phyloP scores from a whole-genome alignment of 2,329 filamentous ascomycete species.

The Cytospora piceae region DNA sequence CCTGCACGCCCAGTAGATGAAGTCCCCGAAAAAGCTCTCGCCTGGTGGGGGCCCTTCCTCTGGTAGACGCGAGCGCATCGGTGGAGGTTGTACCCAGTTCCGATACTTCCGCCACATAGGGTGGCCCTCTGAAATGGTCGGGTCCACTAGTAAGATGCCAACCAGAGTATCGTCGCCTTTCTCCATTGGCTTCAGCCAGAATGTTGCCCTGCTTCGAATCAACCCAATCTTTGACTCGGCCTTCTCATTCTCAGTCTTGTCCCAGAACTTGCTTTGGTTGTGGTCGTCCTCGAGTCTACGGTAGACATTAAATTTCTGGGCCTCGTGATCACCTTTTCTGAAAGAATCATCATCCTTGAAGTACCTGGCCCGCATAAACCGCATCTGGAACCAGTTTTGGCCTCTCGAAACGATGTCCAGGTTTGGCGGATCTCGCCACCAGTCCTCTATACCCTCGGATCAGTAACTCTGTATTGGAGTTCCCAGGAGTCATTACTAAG shows the following conservation, averaged over 20 bases:
- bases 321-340: slow-evolving; percentile 26
- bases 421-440: slow-evolving; percentile 35
- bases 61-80: slow-evolving; percentile 6
- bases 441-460: slow-evolving; percentile 27
- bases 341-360: slow-evolving; percentile 30
- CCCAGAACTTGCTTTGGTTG: slow-evolving; percentile 35
- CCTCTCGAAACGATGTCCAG: slow-evolving; percentile 33
- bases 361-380: slow-evolving; percentile 35
- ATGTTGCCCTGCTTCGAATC: slow-evolving; percentile 35
- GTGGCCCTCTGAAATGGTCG: slow-evolving; percentile 21
- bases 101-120: slow-evolving; percentile 37
- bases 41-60: not conserved
- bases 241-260: slow-evolving; percentile 18
- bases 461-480: not conserved
- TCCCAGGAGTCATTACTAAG: not conserved
- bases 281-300: slow-evolving; percentile 35
- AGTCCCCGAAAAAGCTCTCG: slow-evolving; percentile 34
- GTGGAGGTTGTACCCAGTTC: slow-evolving; percentile 30
- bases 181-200: slow-evolving; percentile 33
- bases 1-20: slow-evolving; percentile 36
- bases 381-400: slow-evolving; percentile 36
- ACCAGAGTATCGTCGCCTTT: slow-evolving; percentile 30
- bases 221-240: slow-evolving; percentile 32
- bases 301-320: slow-evolving; percentile 33
- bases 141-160: slow-evolving; percentile 24